These are phyloP conservation scores for Clonostachys sp. DNA, from an alignment of 2,329 filamentous ascomycete genomes.

Conservation along the genomic window DNA sequence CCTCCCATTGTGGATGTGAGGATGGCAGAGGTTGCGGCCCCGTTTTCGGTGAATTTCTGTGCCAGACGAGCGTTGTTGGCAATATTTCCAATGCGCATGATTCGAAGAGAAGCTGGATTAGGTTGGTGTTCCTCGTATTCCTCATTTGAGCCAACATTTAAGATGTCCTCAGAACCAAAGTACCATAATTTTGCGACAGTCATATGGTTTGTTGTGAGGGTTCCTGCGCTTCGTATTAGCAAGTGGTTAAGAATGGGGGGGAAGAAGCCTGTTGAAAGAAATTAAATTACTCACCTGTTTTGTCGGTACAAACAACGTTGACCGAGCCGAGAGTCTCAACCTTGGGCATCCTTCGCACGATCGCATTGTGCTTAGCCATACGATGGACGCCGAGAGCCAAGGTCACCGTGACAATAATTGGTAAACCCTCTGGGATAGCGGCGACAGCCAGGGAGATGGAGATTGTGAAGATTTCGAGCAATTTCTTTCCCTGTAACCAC, in stretches of 20 bases:
- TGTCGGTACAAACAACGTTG: constrained; percentile 98
- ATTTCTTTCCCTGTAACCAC: constrained; percentile 79
- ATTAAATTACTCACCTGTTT: constrained; percentile 60
- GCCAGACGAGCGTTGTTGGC: constrained; percentile 89
- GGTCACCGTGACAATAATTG: constrained; percentile 97
- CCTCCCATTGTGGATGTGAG: constrained; percentile 75
- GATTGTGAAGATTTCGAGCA: constrained; percentile 95
- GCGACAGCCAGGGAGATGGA: constrained; percentile 95
- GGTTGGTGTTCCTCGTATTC: constrained; percentile 52
- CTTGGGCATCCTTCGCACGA: constrained; percentile 91
- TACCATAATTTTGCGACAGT: constrained; percentile 96
- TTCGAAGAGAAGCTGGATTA: constrained; percentile 70
- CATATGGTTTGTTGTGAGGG: constrained; percentile 97
- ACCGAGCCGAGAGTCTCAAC: constrained; percentile 98
- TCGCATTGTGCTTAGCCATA: constrained; percentile 93
- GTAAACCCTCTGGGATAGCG: constrained; percentile 91
- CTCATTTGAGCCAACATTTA: constrained; percentile 51
- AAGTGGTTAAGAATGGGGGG: constrained; percentile 7
- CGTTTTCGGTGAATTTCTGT: constrained; percentile 64
- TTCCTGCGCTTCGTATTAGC: constrained; percentile 46
- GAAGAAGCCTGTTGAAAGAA: neutral
- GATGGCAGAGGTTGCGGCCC: constrained; percentile 66
- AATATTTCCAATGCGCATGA: constrained; percentile 90
- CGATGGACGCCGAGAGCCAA: constrained; percentile 90
- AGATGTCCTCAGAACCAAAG: constrained; percentile 60